These are phyloP conservation scores for Chimonanthus salicifolius DNA, from an alignment of 164 flowering plant species.

Conservation along the genomic window DNA sequence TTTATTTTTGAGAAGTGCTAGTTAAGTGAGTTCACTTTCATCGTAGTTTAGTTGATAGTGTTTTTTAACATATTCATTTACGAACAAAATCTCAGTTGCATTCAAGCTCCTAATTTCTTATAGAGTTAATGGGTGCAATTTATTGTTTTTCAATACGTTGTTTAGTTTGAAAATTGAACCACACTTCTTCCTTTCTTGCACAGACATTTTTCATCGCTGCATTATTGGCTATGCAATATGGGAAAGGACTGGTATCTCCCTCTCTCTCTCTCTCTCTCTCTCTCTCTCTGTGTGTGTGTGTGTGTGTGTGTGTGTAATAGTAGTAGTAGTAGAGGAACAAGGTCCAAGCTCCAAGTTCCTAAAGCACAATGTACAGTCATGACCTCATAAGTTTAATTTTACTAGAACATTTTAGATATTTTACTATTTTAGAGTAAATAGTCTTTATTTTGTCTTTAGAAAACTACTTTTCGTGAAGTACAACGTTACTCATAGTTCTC, in stretches of 20 bases:
- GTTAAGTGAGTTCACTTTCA: background rate
- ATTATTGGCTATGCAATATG: constrained; percentile 94
- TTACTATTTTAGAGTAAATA: too few relatives aligned
- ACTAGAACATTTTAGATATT: too few relatives aligned
- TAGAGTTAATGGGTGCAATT: background rate
- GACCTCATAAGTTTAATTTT: too few relatives aligned
- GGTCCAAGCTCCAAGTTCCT: too few relatives aligned
- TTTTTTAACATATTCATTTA: too few relatives aligned
- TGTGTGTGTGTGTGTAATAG: background rate
- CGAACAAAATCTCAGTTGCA: too few relatives aligned
- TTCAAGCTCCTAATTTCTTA: background rate
- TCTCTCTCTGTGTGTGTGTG: background rate
- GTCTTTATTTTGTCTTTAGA: too few relatives aligned
- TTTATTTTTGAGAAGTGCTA: background rate
- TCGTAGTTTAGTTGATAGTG: background rate
- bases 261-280: constrained; percentile 7
- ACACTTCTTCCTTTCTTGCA: background rate
- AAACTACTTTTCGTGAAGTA: too few relatives aligned
- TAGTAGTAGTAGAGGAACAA: too few relatives aligned
- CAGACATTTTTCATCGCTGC: constrained; percentile 99
- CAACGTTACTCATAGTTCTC: too few relatives aligned
- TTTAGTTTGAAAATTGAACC: background rate
- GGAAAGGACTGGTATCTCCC: constrained; percentile 70
- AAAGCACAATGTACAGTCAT: too few relatives aligned
- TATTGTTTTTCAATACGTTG: background rate